These are phyloP conservation scores for Candida suzukii DNA, from an alignment of 805 yeast species.

Conservation along the genomic window DNA sequence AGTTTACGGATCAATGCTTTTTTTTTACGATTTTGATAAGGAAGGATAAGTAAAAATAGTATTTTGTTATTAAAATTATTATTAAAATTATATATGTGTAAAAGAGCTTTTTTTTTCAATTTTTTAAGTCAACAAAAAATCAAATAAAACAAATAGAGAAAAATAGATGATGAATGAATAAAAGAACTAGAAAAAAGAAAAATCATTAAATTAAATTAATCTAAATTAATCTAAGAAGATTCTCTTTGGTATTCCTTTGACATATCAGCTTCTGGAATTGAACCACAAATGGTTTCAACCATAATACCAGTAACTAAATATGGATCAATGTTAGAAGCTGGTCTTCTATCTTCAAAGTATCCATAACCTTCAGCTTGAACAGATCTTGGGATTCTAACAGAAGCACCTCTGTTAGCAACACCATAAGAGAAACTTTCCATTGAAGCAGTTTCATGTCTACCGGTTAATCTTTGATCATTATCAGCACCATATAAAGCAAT, in stretches of 20 bases:
- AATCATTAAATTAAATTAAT: background rate
- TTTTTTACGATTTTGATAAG: no score
- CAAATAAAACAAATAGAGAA: background rate
- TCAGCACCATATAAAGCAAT: conserved; percentile 92
- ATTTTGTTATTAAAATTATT: no score
- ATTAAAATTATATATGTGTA: no score
- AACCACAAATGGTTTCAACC: conserved; percentile 94
- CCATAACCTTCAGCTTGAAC: conserved; percentile 98
- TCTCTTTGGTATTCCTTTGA: conserved; percentile 83
- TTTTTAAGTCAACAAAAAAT: background rate
- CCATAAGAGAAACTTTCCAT: conserved; percentile 88
- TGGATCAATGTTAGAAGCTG: conserved; percentile 99
- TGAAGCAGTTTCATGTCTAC: conserved; percentile 97
- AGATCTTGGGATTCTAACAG: conserved; percentile 97
- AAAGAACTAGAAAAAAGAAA: no score
- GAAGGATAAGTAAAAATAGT: no score
- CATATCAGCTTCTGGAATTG: conserved; percentile 94
- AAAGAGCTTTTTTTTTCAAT: no score
- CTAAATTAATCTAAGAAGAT: conserved; percentile 22
- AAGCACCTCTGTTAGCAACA: conserved; percentile 99
- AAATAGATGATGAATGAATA: no score
- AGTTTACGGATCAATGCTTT: no score
- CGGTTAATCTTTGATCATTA: conserved; percentile 92
- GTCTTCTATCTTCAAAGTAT: conserved; percentile 99
- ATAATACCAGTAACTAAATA: conserved; percentile 97